These are phyloP conservation scores for Rhodotorula mucilaginosa DNA, from an alignment of 1,284 basidiomycete genomes.

Conservation along the genomic window DNA sequence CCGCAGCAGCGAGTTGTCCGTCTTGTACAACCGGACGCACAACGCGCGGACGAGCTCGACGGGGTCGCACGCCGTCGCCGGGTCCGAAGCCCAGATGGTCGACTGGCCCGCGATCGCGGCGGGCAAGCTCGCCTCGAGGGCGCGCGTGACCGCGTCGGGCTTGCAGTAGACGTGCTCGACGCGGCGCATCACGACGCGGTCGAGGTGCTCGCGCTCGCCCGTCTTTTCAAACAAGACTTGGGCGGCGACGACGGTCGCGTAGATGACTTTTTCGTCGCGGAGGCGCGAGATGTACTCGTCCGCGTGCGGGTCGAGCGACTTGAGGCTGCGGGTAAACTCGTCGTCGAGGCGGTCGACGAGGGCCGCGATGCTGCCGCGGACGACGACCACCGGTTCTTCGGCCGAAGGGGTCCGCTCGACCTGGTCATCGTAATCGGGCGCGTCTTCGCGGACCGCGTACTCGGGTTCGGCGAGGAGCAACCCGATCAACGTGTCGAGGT, in stretches of 20 bases:
- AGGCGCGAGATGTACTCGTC: constrained; percentile 96
- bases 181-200: constrained; percentile 87
- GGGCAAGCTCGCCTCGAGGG: constrained; percentile 69
- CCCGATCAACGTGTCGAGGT: constrained; percentile 81
- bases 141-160: constrained; percentile 90
- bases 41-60: constrained; percentile 79
- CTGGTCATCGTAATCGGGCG: constrained; percentile 89
- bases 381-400: constrained; percentile 69
- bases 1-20: constrained; percentile 75
- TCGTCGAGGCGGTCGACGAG: constrained; percentile 96
- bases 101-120: constrained; percentile 40
- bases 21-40: constrained; percentile 90
- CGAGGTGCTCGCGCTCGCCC: constrained; percentile 57
- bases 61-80: constrained; percentile 55
- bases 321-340: constrained; percentile 95
- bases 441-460: constrained; percentile 77
- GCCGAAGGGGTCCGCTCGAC: constrained; percentile 71
- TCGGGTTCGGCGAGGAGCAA: constrained; percentile 68
- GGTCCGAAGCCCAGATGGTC: constrained; percentile 40
- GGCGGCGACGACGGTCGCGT: constrained; percentile 86
- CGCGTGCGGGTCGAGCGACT: constrained; percentile 98
- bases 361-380: constrained; percentile 88
- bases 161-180: constrained; percentile 98
- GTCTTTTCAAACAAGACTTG: constrained; percentile 87
- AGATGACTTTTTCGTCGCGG: constrained; percentile 91